Conservation (phyloP, 805 yeast genomes). For the Nakazawaea wyomingensis region DNA sequence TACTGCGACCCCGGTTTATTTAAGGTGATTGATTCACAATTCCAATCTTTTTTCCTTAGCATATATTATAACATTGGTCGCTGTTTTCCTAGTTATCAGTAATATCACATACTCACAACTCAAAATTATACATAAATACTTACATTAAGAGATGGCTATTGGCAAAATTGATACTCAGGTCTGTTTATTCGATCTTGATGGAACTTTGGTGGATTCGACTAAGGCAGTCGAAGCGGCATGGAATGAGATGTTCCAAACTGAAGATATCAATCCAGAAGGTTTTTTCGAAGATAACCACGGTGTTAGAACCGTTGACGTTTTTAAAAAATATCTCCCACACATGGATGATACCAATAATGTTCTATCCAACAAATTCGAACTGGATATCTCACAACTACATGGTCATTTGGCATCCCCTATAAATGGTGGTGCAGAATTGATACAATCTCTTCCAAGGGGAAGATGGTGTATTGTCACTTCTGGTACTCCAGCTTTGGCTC, state of each 20-base stretch:
- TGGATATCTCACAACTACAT: constrained; percentile 62
- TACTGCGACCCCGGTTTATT: no score
- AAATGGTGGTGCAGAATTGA: constrained; percentile 67
- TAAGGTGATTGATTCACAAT: no score
- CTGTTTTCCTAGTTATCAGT: no score
- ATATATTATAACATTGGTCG: no score
- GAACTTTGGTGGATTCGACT: constrained; percentile 80
- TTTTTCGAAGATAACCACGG: constrained; percentile 78
- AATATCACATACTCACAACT: not conserved
- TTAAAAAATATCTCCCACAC: constrained; percentile 69
- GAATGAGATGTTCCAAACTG: constrained; percentile 64
- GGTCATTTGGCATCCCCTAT: constrained; percentile 72
- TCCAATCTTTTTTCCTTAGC: no score
- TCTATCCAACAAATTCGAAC: constrained; percentile 48
- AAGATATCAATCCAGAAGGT: constrained; percentile 63
- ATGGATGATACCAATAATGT: constrained; percentile 63
- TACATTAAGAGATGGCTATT: constrained; percentile 9
- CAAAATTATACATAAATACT: not conserved
- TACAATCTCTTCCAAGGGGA: constrained; percentile 47
- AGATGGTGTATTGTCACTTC: constrained; percentile 89
- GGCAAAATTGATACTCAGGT: constrained; percentile 15
- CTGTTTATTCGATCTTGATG: constrained; percentile 76
- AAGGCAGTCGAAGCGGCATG: constrained; percentile 80
- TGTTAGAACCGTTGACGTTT: constrained; percentile 75
- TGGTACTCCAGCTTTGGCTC: constrained; percentile 73